A percentile compares a stretch with the other conserved stretches of the same genome.
These are phyloP conservation scores for Gonapodya sp. DNA, from an alignment of 192 early-diverging fungal genomes.

Conservation along the genomic window DNA sequence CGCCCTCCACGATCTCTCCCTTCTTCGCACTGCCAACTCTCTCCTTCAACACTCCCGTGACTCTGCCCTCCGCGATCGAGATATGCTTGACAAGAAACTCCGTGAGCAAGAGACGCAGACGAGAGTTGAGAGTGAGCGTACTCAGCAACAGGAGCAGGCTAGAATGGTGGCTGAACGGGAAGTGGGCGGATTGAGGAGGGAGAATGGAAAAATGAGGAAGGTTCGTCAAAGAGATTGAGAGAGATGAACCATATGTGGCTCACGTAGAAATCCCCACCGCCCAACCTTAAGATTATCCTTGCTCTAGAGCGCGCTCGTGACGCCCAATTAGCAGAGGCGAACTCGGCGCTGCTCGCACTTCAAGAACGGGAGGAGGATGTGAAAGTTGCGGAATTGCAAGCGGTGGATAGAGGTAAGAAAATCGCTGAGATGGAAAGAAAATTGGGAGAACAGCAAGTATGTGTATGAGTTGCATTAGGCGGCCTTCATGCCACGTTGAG, in stretches of 20 bases:
- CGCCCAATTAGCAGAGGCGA: conserved; percentile 23
- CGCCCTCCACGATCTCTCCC: not conserved
- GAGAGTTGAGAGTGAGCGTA: conserved; percentile 36
- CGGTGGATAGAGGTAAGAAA: conserved; percentile 48
- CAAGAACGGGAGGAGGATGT: conserved; percentile 40
- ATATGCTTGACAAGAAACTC: conserved; percentile 48
- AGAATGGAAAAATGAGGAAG: conserved; percentile 52
- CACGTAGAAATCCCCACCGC: no score
- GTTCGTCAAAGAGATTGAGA: no score
- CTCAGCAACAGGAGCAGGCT: conserved; percentile 44
- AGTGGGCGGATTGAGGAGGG: conserved; percentile 44
- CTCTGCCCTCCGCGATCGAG: conserved; percentile 30
- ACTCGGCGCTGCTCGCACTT: conserved; percentile 10
- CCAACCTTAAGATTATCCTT: conserved; percentile 33
- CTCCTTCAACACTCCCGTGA: not conserved
- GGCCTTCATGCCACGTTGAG: no score
- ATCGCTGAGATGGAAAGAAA: conserved; percentile 46
- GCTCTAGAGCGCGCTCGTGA: conserved; percentile 51
- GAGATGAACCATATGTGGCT: no score
- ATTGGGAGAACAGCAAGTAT: conserved; percentile 46
- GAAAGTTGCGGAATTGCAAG: conserved; percentile 47
- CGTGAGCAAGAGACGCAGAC: conserved; percentile 37
- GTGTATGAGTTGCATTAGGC: no score
- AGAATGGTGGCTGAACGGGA: conserved; percentile 51
- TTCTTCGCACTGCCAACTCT: not conserved